A percentile compares a stretch with the other conserved stretches of the same genome.
Conservation (phyloP, 2,329 filamentous ascomycete genomes). For the Akanthomyces muscarius region DNA sequence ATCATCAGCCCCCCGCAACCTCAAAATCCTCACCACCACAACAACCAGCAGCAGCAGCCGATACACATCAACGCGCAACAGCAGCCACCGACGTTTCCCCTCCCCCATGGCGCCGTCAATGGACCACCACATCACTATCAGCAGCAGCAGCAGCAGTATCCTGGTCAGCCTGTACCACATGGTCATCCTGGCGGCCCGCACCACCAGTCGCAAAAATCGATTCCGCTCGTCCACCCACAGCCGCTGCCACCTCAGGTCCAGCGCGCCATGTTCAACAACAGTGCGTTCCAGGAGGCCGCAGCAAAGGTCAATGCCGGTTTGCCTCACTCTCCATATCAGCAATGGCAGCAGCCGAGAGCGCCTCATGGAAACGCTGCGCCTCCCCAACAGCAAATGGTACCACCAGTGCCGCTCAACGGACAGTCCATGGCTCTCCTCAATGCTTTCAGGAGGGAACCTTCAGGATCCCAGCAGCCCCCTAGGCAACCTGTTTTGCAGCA, state of each 20-base stretch:
- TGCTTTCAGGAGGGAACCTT: conserved; percentile 37
- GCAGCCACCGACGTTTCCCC: conserved; percentile 31
- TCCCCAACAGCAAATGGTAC: background rate
- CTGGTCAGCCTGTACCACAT: conserved; percentile 1
- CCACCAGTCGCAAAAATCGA: conserved; percentile 21
- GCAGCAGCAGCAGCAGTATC: conserved; percentile 20
- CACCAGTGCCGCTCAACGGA: conserved; percentile 33
- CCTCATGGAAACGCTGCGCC: background rate
- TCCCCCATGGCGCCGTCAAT: background rate
- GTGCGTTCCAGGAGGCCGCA: conserved; percentile 28
- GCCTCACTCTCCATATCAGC: conserved; percentile 23
- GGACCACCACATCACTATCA: conserved; percentile 18
- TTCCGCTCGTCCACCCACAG: conserved; percentile 39
- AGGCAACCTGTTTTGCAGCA: conserved; percentile 15
- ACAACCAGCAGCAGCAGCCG: conserved; percentile 41
- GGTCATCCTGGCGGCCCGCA: conserved; percentile 18
- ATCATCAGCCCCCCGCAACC: conserved; percentile 48
- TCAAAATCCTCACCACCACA: conserved; percentile 54
- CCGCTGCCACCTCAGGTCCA: conserved; percentile 54
- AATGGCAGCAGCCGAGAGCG: conserved; percentile 19
- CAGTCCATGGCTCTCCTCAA: conserved; percentile 43
- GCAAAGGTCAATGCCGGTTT: conserved; percentile 16
- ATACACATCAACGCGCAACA: conserved; percentile 26
- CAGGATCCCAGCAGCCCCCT: conserved; percentile 22
- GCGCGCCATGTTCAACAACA: conserved; percentile 45